These are phyloP conservation scores for Haplographium delicatum DNA, from an alignment of 495 filamentous ascomycete genomes.

Conservation along the genomic window DNA sequence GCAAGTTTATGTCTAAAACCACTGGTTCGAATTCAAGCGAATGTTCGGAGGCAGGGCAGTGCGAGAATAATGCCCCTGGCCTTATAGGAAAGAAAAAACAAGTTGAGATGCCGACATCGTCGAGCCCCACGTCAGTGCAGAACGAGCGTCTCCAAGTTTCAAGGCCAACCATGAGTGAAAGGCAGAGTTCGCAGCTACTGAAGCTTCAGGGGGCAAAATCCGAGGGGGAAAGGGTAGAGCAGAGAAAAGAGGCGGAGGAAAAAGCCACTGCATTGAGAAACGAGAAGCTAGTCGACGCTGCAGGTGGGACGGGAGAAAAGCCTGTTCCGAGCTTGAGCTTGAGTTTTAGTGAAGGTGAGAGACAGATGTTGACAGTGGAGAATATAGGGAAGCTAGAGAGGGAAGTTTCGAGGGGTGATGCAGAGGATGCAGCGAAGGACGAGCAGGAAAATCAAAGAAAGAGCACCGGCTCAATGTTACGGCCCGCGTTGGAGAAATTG, in stretches of 20 bases:
- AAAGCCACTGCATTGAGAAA: conserved; percentile 40
- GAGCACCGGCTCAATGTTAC: too few species aligned
- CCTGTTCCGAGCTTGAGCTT: not conserved
- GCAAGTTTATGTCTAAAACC: not conserved
- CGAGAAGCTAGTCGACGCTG: conserved; percentile 39
- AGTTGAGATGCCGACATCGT: not conserved
- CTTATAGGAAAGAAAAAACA: not conserved
- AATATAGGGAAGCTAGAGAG: conserved; percentile 22
- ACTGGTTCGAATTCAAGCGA: conserved; percentile 11
- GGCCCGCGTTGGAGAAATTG: conserved; percentile 31
- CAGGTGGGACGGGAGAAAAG: conserved; percentile 11
- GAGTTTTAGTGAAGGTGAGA: not conserved
- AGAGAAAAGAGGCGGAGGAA: conserved; percentile 37
- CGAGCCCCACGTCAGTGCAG: not conserved
- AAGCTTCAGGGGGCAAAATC: conserved; percentile 19
- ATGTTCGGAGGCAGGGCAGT: conserved; percentile 14
- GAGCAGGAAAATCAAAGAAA: too few species aligned
- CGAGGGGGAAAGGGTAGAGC: conserved; percentile 27
- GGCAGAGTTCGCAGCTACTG: conserved; percentile 13
- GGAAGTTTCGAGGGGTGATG: not conserved
- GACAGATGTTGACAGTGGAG: conserved; percentile 22
- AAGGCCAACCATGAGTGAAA: conserved; percentile 8
- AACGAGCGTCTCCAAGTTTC: too few species aligned
- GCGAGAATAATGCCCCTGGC: too few species aligned
- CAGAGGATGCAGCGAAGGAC: not conserved